These are phyloP conservation scores for Fraxinus ornus DNA, from an alignment of 305 asterid species.

Conservation along the genomic window DNA sequence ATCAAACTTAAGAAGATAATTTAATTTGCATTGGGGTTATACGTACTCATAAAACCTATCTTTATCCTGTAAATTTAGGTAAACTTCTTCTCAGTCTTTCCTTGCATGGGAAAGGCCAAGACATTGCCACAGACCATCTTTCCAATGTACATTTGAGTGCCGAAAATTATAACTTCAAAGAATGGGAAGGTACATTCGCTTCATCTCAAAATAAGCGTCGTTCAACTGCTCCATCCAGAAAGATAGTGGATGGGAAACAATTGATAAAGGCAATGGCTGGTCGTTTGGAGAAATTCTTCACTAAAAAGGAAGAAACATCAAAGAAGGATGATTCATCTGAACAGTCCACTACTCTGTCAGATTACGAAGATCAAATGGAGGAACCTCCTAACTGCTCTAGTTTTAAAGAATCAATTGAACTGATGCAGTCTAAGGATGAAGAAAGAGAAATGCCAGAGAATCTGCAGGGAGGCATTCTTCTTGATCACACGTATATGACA, in stretches of 20 bases:
- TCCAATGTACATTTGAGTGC: slow-evolving; percentile 29
- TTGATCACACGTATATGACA: slow-evolving; percentile 55
- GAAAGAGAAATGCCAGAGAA: slow-evolving; percentile 51
- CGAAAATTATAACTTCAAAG: slow-evolving; percentile 23
- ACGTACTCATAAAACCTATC: neutral
- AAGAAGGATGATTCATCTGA: slow-evolving; percentile 47
- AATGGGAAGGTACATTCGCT: slow-evolving; percentile 28
- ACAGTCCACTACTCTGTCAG: slow-evolving; percentile 40
- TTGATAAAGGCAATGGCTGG: slow-evolving; percentile 57
- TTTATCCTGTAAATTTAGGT: slow-evolving; percentile 43
- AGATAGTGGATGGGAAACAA: slow-evolving; percentile 53
- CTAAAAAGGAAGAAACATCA: slow-evolving; percentile 50
- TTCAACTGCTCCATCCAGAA: slow-evolving; percentile 32
- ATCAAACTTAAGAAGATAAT: neutral
- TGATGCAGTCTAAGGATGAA: slow-evolving; percentile 41
- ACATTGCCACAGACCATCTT: slow-evolving; percentile 30
- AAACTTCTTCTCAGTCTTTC: slow-evolving; percentile 70
- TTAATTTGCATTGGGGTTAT: neutral
- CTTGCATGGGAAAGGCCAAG: slow-evolving; percentile 55
- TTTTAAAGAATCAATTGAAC: slow-evolving; percentile 53
- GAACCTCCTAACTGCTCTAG: slow-evolving; percentile 36
- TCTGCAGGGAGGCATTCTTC: slow-evolving; percentile 63
- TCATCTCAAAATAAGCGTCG: slow-evolving; percentile 33
- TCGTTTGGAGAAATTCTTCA: slow-evolving; percentile 61
- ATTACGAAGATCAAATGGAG: slow-evolving; percentile 43